Base-by-base conservation (phyloP, 176 grass and related monocot genomes). In the Aegilops bicornis region DNA sequence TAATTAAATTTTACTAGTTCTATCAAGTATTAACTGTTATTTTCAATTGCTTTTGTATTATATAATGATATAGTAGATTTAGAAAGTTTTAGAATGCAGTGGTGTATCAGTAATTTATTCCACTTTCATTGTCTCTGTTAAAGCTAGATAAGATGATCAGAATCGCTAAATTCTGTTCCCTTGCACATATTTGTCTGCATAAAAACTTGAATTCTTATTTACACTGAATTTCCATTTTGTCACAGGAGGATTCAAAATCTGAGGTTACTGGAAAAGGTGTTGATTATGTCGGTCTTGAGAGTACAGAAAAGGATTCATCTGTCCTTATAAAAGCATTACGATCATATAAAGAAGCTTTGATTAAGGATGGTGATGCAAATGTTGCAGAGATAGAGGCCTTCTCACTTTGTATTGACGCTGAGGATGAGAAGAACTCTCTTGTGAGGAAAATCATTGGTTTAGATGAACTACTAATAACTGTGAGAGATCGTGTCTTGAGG, bases 281-380 rank as follows among this genome's bases (percentile, higher is more conserved):
- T 45, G 70, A 73, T 16, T 6, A 45, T 27, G 45, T 48, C 0
- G n/a, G n/a, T 73, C 37, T 12, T 73, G 39, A n/a, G 39, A 42
- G 70, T 40, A 73, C n/a, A 73, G n/a, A 45, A 45, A 24, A 45
- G 14, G 70, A 23, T 25, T 12, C n/a, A 14, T 45, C 70, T 8
- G 42, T 27, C 39, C 39, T 73, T 47, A 27, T 42, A 13, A 14
- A 7, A 45, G 70, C 70, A 16, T 4, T 73, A 8, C 39, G 7
- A 27, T 45, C 70, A 73, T 73, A 45, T n/a, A 73, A 42, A 73
- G 70, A 25, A 73, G 39, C 70, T 16, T 73, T 73, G 39, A 47
- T 27, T 23, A 45, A 73, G n/a, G 39, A 73, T 7, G 70, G 8
- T 47, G 70, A 73, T 8, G 7, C 39, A 3, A 43, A 45, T 45